A percentile compares a stretch with the other conserved stretches of the same genome.
Conservation (phyloP, 768 basidiomycete species). For the Rhodotorula toruloides region DNA sequence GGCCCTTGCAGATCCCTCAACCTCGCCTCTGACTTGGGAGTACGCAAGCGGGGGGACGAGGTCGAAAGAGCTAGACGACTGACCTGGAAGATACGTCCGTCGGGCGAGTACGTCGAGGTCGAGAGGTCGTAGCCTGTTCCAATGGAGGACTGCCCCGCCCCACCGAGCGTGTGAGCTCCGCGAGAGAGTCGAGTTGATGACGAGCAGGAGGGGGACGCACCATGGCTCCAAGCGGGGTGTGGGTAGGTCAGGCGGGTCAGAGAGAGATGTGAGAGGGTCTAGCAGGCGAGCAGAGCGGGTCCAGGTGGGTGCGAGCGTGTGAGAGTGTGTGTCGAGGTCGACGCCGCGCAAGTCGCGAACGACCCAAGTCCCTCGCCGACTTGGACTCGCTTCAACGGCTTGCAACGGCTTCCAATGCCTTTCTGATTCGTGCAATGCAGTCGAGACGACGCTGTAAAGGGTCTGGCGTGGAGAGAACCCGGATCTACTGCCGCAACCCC, state of each 20-base stretch:
- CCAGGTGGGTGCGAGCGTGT: no score
- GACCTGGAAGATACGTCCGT: constrained; percentile 97
- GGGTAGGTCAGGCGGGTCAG: background rate
- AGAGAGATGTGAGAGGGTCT: background rate
- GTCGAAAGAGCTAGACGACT: constrained; percentile 24
- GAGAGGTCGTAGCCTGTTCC: constrained; percentile 98
- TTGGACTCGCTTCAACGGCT: no score
- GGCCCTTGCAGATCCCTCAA: constrained; percentile 9
- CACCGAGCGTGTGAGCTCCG: background rate
- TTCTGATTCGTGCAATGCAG: background rate
- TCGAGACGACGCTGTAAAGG: background rate
- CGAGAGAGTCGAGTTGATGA: background rate
- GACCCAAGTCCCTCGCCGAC: background rate
- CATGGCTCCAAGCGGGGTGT: background rate
- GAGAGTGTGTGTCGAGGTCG: no score
- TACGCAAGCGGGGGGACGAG: background rate
- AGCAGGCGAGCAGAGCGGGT: background rate
- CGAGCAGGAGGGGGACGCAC: constrained; percentile 3
- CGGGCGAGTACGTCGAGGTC: constrained; percentile 73
- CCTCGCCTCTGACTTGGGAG: background rate
- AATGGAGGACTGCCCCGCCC: constrained; percentile 72
- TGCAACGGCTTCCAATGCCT: background rate
- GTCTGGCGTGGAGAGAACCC: background rate
- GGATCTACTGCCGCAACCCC: background rate
- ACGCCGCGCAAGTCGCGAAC: background rate